Evolutionary conservation across 108 stramenopile genomes (phyloP).

Genomic region (Pseudonitzschia pungens): DNA sequence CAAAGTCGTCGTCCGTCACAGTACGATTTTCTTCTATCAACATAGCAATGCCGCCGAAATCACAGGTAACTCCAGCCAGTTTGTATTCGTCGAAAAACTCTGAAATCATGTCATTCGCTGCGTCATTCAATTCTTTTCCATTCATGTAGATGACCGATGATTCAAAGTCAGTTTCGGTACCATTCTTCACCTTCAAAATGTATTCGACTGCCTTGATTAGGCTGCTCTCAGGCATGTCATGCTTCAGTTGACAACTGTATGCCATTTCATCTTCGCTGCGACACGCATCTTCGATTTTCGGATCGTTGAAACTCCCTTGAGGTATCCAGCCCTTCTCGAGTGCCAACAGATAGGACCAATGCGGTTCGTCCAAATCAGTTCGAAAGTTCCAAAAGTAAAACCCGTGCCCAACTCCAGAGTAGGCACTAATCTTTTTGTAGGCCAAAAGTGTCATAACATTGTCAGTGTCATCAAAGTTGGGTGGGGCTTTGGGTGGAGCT

Average conservation of each 20-base stretch:
- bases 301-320: conserved; percentile 60
- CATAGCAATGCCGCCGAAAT: conserved; percentile 82
- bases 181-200: conserved; percentile 38
- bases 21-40: conserved; percentile 55
- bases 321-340: conserved; percentile 82
- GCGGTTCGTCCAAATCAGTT: conserved; percentile 84
- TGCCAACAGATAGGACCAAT: conserved; percentile 83
- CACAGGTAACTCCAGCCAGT: conserved; percentile 70
- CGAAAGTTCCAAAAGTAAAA: conserved; percentile 94
- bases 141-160: conserved; percentile 38
- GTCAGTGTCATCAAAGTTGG: conserved; percentile 70
- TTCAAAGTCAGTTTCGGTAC: conserved; percentile 20
- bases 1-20: conserved; percentile 46
- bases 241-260: conserved; percentile 60
- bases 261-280: conserved; percentile 50
- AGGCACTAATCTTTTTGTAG: conserved; percentile 80
- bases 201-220: conserved; percentile 52
- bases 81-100: conserved; percentile 60
- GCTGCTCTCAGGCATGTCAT: conserved; percentile 43
- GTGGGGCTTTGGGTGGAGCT: conserved; percentile 70
- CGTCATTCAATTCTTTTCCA: conserved; percentile 54
- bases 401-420: conserved; percentile 82
- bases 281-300: conserved; percentile 61
- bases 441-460: conserved; percentile 77
- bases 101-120: conserved; percentile 48